Evolutionary conservation across 805 yeast species (phyloP).

Genomic region (Kazachstania kunashirensis): DNA sequence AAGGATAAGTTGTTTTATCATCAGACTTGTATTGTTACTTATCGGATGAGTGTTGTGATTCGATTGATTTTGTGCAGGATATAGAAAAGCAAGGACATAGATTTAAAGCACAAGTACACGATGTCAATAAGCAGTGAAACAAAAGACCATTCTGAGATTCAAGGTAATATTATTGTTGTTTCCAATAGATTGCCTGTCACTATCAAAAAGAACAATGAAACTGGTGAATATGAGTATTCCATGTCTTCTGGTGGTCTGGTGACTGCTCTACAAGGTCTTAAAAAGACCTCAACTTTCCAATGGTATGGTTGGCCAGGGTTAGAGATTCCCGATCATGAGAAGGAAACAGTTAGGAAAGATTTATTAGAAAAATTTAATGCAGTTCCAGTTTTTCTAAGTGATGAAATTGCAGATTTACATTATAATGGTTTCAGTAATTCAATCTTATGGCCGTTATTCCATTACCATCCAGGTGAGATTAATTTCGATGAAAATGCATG

Average conservation of each 20-base stretch:
- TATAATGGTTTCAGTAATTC: conserved; percentile 94
- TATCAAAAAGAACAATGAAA: conserved; percentile 47
- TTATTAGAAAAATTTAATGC: conserved; percentile 73
- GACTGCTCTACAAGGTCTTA: conserved; percentile 87
- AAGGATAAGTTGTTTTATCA: too few species aligned
- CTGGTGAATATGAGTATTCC: conserved; percentile 63
- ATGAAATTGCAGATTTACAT: conserved; percentile 88
- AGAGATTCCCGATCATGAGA: conserved; percentile 73
- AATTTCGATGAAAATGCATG: conserved; percentile 95
- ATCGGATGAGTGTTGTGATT: too few species aligned
- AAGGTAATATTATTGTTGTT: conserved; percentile 80
- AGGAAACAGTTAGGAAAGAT: conserved; percentile 57
- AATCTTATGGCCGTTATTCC: conserved; percentile 95
- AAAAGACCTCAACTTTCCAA: conserved; percentile 72
- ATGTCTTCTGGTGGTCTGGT: conserved; percentile 98
- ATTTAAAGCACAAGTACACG: too few species aligned
- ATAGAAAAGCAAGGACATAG: too few species aligned
- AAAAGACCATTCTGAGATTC: background rate
- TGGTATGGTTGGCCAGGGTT: conserved; percentile 99
- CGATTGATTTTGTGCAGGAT: too few species aligned
- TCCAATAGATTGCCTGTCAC: conserved; percentile 95
- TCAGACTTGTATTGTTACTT: too few species aligned
- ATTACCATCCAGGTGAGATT: conserved; percentile 98
- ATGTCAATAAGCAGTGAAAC: too few species aligned
- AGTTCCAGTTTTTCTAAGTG: conserved; percentile 78